Base-by-base conservation (phyloP, 768 basidiomycete species). In the Suillus brevipes region DNA sequence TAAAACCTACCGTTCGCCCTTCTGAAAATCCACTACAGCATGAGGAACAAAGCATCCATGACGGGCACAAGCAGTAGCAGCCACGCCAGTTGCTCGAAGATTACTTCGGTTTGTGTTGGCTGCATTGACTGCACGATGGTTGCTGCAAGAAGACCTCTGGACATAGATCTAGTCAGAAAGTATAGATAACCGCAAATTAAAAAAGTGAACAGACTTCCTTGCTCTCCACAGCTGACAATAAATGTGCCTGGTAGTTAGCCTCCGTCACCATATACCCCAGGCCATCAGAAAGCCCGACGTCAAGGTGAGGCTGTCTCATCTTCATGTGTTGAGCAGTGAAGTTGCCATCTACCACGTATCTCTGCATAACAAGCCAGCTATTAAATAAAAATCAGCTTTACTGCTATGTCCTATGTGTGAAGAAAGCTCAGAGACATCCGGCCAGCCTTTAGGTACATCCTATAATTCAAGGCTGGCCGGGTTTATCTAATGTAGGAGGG, bases 271-370 rank as follows among this genome's bases (percentile, higher is more conserved):
- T 76, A 38, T 72, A 74, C 1, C 64, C 69, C 12, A 70, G 65
- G 0, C 78, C 77, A 60, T 75, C 68, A 2, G 68, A 69, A 0
- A 79, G 66, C 4, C 57, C 45, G 2, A 77, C 68, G 68, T 77
- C 75, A 8, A 66, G 62, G 2, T 66, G 60, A 1, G 71, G 68
- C 12, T 66, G 63, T 31, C 69, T 69, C 69, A 74, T 72, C 13
- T 67, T 69, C 23, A 72, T 67, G 16, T 63, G 63, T 25, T 63
- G 63, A 13, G 58, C 62, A 59, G 28, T 28, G 28, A 28, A 28
- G 28, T 28, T 28, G 28, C 28, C 28, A 28, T 28, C 28, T 28
- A 28, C 28, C 4, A 58, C 55, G 28, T 61, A 63, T 25, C 36
- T 47, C 31, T 40, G n/a, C 13, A 36, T 61, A 3, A 60, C 37